Conservation (phyloP, 495 filamentous ascomycete genomes). For the Friedmanniomyces endolithicus region DNA sequence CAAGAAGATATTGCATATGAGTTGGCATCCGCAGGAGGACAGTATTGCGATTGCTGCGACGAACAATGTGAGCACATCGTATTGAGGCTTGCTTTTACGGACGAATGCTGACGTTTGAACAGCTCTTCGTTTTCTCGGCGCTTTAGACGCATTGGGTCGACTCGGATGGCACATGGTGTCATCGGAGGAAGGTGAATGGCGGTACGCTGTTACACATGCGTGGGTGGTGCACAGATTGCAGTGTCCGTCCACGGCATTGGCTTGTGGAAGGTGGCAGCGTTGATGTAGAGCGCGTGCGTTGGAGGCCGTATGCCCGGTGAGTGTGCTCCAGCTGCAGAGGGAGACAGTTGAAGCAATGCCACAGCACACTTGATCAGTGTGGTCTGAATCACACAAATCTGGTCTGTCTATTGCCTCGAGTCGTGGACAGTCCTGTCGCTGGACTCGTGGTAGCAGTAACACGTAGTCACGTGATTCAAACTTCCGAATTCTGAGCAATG, state of each 20-base stretch:
- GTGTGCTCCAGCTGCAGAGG: background rate
- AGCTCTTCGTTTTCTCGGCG: conserved; percentile 98
- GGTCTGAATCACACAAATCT: no score
- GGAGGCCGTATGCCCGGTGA: background rate
- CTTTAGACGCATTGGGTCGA: conserved; percentile 43
- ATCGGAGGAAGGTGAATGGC: background rate
- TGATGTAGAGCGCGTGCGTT: background rate
- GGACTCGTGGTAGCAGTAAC: no score
- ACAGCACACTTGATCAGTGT: background rate
- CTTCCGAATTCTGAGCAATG: no score
- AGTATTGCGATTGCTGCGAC: conserved; percentile 99
- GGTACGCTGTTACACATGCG: background rate
- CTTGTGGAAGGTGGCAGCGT: background rate
- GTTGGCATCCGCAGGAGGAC: conserved; percentile 99
- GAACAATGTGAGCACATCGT: conserved; percentile 77
- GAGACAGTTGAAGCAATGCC: background rate
- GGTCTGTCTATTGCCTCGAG: no score
- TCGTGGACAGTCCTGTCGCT: no score
- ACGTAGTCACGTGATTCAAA: no score
- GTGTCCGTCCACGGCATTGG: background rate
- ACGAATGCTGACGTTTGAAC: background rate
- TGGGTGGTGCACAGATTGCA: background rate
- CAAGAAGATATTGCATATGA: conserved; percentile 99
- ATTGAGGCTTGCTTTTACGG: background rate
- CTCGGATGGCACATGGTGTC: background rate